Evolutionary conservation across 2,329 filamentous ascomycete species (phyloP), one percentile per base, ranked within the genome.

Genomic region (Curvularia sp.): DNA sequence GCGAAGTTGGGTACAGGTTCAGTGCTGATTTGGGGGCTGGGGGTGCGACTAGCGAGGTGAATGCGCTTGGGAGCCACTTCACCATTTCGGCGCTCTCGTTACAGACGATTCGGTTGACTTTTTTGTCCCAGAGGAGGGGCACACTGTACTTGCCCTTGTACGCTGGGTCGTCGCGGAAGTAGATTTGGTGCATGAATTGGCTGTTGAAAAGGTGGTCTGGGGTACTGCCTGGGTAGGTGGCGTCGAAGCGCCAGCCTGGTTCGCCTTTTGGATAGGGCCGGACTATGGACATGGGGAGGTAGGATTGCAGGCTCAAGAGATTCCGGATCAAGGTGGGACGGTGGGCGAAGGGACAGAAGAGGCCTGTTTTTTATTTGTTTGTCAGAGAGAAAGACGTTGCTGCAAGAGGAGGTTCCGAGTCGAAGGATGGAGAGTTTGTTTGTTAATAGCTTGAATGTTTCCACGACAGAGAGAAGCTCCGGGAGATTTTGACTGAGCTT

Each of bases 301-400:
- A 77, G 10, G 81, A 73, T 32, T 83, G 78, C 2, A 89, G 80
- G 32, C 84, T 83, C 67, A 87, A 86, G 48, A 89, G 77, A 48
- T 86, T 80, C 5, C 85, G 80, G 8, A 86, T 78, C 10, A 89
- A 74, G 64, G 86, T 87, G 15, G 75, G 83, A 10, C 86, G 82
- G 67, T 89, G 87, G 2, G 87, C 86, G 63, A 88, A 89, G 2
- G 86, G 87, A 65, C 86, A 89, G 76, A 89, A 89, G 27, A 88
- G 80, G 19, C 86, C 83, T 81, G 23, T 2, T 18, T n/a, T 55
- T n/a, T 5, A n/a, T 18, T 7, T 12, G 3, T 13, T 13, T 1
- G n/a, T 41, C 13, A 32, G 21, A 5, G n/a, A 18, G 15, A 10
- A 18, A 32, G 15, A 5, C n/a, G n/a, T n/a, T n/a, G 12, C 4